These are phyloP conservation scores for Pichia eremophila DNA, from an alignment of 805 yeast genomes.

Conservation along the genomic window DNA sequence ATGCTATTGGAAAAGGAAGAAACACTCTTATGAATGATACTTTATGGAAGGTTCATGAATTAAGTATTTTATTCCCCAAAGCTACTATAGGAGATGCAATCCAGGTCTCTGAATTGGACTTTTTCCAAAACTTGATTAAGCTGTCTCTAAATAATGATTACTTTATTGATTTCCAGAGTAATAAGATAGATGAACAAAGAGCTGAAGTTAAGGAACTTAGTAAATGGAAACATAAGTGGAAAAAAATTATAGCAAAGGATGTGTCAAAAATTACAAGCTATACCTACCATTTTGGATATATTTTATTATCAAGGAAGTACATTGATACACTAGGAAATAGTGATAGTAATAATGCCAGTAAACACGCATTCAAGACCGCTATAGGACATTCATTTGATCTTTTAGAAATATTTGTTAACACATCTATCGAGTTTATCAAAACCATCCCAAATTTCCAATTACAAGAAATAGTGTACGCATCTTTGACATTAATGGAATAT, in stretches of 20 bases:
- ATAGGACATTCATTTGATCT: slow-evolving; percentile 36
- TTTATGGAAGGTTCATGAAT: slow-evolving; percentile 30
- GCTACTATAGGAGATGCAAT: slow-evolving; percentile 47
- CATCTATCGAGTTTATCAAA: slow-evolving; percentile 38
- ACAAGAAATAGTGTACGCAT: slow-evolving; percentile 45
- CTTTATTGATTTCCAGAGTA: slow-evolving; percentile 4
- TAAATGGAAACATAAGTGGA: slow-evolving; percentile 41
- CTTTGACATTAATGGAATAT: slow-evolving; percentile 42
- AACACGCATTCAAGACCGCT: slow-evolving; percentile 27
- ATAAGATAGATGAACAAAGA: background rate
- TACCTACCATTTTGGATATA: slow-evolving; percentile 39
- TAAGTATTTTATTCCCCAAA: slow-evolving; percentile 39
- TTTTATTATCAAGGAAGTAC: slow-evolving; percentile 31
- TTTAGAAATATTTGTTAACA: slow-evolving; percentile 33
- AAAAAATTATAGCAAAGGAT: slow-evolving; percentile 36
- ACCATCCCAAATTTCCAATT: slow-evolving; percentile 48
- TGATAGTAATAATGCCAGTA: background rate
- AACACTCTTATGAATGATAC: slow-evolving; percentile 30
- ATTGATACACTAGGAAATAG: slow-evolving; percentile 9
- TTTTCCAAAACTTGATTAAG: slow-evolving; percentile 23
- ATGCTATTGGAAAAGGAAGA: slow-evolving; percentile 40
- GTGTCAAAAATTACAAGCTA: slow-evolving; percentile 39
- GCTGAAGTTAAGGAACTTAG: slow-evolving; percentile 28
- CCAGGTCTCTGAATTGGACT: slow-evolving; percentile 40
- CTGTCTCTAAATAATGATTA: slow-evolving; percentile 8